A percentile compares a stretch with the other conserved stretches of the same genome.
phyloP scores from a whole-genome alignment of 2,329 filamentous ascomycete genomes.

The Coleophoma crateriformis region DNA sequence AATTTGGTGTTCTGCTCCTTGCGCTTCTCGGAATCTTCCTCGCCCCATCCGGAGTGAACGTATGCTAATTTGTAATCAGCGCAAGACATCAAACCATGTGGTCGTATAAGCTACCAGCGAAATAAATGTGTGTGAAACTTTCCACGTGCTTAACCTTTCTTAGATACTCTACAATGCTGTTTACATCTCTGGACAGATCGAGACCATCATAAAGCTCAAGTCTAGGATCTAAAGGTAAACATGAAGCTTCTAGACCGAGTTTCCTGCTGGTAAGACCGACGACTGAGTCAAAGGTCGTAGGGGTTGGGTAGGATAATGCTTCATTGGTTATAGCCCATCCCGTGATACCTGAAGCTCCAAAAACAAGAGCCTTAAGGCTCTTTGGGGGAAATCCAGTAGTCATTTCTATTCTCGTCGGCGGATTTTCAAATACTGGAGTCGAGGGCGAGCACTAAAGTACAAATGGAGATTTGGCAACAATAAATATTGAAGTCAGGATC shows the following conservation, averaged over 20 bases:
- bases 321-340: constrained; percentile 25
- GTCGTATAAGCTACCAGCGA: constrained; percentile 24
- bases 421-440: too few species aligned
- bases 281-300: constrained; percentile 20
- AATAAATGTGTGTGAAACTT: constrained; percentile 36
- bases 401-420: too few species aligned
- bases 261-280: constrained; percentile 22
- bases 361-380: constrained; percentile 15
- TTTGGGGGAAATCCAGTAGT: too few species aligned
- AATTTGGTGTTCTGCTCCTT: constrained; percentile 30
- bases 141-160: constrained; percentile 29
- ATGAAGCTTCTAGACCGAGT: constrained; percentile 7
- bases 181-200: constrained; percentile 23
- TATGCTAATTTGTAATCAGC: neutral
- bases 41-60: neutral
- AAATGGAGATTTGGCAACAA: too few species aligned
- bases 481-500: too few species aligned
- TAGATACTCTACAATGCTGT: constrained; percentile 26
- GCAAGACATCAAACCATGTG: neutral
- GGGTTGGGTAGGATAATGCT: constrained; percentile 20
- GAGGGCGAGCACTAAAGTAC: too few species aligned
- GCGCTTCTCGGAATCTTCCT: constrained; percentile 9
- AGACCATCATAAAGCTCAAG: constrained; percentile 29
- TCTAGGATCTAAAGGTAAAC: constrained; percentile 9
- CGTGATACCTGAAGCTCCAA: constrained; percentile 25